These are phyloP conservation scores for Salisapilia sapeloensis DNA, from an alignment of 352 stramenopile species.

Conservation along the genomic window DNA sequence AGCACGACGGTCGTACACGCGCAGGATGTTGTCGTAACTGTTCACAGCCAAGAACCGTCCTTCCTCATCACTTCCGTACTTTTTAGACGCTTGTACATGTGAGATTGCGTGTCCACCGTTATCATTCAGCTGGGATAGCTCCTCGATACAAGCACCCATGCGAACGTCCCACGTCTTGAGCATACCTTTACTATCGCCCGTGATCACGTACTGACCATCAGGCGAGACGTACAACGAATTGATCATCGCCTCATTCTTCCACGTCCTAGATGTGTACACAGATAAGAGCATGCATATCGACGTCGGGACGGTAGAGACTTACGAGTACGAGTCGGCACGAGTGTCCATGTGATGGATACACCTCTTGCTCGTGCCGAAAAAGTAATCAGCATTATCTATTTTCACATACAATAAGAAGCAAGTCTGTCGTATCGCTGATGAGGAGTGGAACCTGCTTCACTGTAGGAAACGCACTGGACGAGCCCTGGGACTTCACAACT, in stretches of 20 bases:
- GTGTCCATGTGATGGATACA: conserved; percentile 54
- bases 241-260: conserved; percentile 76
- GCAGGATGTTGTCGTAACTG: conserved; percentile 82
- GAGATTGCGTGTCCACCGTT: conserved; percentile 60
- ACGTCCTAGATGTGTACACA: conserved; percentile 26
- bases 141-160: conserved; percentile 59
- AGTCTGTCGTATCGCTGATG: too few species aligned
- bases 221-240: conserved; percentile 69
- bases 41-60: conserved; percentile 72
- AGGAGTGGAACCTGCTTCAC: conserved; percentile 3
- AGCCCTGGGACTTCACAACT: conserved; percentile 61
- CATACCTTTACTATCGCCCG: conserved; percentile 72
- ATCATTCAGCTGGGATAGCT: conserved; percentile 69
- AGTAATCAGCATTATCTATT: conserved; percentile 67
- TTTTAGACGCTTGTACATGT: conserved; percentile 67
- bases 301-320: neutral
- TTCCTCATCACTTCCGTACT: conserved; percentile 35
- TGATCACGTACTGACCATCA: conserved; percentile 63
- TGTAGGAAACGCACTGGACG: conserved; percentile 75
- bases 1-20: conserved; percentile 71
- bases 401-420: conserved; percentile 1
- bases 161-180: conserved; percentile 80
- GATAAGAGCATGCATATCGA: neutral
- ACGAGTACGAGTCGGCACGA: conserved; percentile 24
- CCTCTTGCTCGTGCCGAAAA: conserved; percentile 68